Conservation (phyloP, 2,329 filamentous ascomycete species). For the Raffaelea albimanens region DNA sequence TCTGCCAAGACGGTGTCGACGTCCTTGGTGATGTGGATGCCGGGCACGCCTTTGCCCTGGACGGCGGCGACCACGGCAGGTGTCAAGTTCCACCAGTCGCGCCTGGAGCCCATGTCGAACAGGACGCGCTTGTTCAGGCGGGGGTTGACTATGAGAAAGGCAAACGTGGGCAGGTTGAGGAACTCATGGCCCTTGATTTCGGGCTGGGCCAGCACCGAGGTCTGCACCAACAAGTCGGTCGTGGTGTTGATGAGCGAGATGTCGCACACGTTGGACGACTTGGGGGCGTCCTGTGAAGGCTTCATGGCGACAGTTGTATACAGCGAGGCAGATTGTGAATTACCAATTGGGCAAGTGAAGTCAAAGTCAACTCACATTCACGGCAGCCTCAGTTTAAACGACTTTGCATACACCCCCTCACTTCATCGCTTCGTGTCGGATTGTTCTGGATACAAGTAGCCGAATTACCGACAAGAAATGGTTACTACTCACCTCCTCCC, state of each 20-base stretch:
- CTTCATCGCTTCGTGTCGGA: too few species aligned
- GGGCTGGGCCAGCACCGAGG: not conserved
- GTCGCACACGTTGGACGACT: not conserved
- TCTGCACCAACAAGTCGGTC: not conserved
- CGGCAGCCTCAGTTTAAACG: too few species aligned
- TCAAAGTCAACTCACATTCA: too few species aligned
- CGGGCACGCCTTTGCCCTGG: conserved; percentile 3
- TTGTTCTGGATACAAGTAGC: too few species aligned
- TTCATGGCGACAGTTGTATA: too few species aligned
- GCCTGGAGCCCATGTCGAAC: conserved; percentile 10
- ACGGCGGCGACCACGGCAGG: not conserved
- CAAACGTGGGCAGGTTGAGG: conserved; percentile 1
- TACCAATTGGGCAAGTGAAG: too few species aligned
- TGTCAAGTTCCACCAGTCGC: conserved; percentile 5
- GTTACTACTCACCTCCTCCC: too few species aligned
- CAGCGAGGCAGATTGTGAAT: too few species aligned
- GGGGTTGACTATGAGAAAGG: conserved; percentile 7
- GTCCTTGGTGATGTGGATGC: conserved; percentile 1
- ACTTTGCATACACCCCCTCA: too few species aligned
- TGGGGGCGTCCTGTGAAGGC: too few species aligned
- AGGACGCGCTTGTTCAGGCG: conserved; percentile 16
- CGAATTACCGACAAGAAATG: too few species aligned
- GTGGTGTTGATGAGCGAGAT: conserved; percentile 1
- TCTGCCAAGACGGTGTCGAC: conserved; percentile 12
- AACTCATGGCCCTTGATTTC: not conserved